Conservation (phyloP, 495 filamentous ascomycete genomes). For the Trichocladium antarcticum region DNA sequence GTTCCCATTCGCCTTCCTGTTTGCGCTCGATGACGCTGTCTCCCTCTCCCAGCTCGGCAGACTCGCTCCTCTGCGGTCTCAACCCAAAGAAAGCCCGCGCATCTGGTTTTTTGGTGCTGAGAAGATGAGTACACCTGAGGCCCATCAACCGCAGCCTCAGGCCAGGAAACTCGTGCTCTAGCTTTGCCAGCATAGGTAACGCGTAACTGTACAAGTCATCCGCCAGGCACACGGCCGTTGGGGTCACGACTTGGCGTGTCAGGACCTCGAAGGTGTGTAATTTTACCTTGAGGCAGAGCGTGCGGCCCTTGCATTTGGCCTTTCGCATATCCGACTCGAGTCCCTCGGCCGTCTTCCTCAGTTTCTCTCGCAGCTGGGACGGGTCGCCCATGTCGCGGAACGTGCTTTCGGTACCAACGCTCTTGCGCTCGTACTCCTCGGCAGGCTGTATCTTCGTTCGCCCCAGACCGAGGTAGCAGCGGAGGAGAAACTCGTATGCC, state of each 20-base stretch:
- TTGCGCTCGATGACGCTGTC: neutral
- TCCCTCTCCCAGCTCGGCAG: slow-evolving; percentile 8
- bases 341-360: slow-evolving; percentile 71
- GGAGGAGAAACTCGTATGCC: slow-evolving; percentile 72
- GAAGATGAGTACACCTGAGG: slow-evolving; percentile 72
- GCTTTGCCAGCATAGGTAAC: slow-evolving; percentile 70
- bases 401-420: slow-evolving; percentile 86
- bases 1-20: slow-evolving; percentile 47
- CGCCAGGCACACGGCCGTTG: slow-evolving; percentile 56
- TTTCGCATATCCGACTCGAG: slow-evolving; percentile 75
- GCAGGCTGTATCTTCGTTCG: slow-evolving; percentile 79
- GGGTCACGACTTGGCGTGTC: slow-evolving; percentile 65
- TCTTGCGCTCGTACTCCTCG: slow-evolving; percentile 85
- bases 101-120: slow-evolving; percentile 66
- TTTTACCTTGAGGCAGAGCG: slow-evolving; percentile 85
- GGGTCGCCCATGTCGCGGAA: slow-evolving; percentile 70
- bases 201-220: slow-evolving; percentile 77
- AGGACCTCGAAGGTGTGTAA: slow-evolving; percentile 87
- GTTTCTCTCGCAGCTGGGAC: slow-evolving; percentile 59
- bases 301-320: slow-evolving; percentile 78
- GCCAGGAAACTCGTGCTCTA: slow-evolving; percentile 74
- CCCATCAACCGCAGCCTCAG: slow-evolving; percentile 84
- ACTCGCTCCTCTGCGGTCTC: slow-evolving; percentile 19
- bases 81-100: slow-evolving; percentile 72
- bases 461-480: slow-evolving; percentile 76